Conservation (phyloP, 176 grass and related monocot genomes). For the Eleusine coracana region DNA sequence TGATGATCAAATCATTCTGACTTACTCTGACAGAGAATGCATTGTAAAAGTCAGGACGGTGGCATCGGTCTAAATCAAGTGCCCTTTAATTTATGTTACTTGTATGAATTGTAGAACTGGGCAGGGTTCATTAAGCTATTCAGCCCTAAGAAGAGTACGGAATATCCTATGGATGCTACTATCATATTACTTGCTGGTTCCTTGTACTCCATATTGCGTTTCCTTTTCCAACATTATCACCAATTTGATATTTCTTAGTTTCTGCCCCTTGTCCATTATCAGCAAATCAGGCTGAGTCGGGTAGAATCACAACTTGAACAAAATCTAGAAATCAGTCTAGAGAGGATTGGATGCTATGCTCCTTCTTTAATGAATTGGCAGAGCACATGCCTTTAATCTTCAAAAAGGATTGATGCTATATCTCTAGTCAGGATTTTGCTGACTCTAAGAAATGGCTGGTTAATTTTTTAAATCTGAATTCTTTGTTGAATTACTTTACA, state of each 20-base stretch:
- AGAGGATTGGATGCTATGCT: neutral
- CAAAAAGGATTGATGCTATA: neutral
- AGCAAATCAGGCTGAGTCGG: neutral
- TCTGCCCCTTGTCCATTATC: neutral
- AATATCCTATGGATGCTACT: conserved; percentile 24
- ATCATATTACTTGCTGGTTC: neutral
- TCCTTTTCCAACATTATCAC: neutral
- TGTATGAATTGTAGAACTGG: neutral
- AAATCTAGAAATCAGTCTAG: neutral
- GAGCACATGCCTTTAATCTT: too few species aligned
- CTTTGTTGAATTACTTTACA: neutral
- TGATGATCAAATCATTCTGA: neutral
- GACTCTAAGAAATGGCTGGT: neutral
- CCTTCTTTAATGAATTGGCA: too few species aligned
- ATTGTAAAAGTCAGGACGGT: conserved; percentile 6
- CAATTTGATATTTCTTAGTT: neutral
- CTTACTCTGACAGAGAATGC: neutral
- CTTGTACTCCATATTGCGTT: neutral
- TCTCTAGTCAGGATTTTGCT: neutral
- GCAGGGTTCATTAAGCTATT: neutral
- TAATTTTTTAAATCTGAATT: neutral
- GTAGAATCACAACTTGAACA: neutral
- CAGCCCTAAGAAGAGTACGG: neutral
- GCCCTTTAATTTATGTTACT: neutral
- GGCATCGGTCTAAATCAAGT: conserved; percentile 27